phyloP scores from a whole-genome alignment of 2,329 filamentous ascomycete species.

The Talaromyces marneffei region DNA sequence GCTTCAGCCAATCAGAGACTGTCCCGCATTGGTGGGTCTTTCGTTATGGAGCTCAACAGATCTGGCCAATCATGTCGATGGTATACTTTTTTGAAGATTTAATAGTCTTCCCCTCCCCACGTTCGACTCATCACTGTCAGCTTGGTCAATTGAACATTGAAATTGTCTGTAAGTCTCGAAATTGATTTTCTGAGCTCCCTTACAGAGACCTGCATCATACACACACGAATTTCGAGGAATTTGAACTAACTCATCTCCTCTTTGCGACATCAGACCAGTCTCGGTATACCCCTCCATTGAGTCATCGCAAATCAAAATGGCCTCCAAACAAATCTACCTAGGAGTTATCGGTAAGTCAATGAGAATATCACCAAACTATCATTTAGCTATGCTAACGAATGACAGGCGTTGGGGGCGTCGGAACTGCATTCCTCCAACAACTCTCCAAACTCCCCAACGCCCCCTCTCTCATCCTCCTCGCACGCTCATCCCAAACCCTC shows the following conservation, averaged over 20 bases:
- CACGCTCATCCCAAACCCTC: constrained; percentile 77
- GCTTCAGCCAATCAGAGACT: constrained; percentile 8
- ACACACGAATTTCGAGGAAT: background rate
- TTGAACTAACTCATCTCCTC: background rate
- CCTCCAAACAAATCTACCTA: constrained; percentile 36
- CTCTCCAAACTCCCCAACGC: constrained; percentile 64
- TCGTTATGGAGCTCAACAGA: background rate
- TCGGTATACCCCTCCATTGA: background rate
- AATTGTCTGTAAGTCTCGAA: background rate
- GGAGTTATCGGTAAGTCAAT: constrained; percentile 36
- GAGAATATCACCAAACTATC: no score
- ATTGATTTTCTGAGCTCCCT: background rate
- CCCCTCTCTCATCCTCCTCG: constrained; percentile 75
- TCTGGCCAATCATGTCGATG: background rate
- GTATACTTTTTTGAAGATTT: background rate
- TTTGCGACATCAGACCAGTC: background rate
- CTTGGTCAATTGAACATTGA: background rate
- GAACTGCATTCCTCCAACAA: constrained; percentile 83
- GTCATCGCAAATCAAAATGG: constrained; percentile 20
- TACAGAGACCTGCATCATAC: no score
- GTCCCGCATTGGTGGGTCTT: background rate
- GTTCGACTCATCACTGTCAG: background rate
- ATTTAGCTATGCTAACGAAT: background rate
- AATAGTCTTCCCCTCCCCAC: background rate
- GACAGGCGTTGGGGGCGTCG: constrained; percentile 83